Evolutionary conservation across 2,329 filamentous ascomycete species (phyloP).

Genomic region (Alternaria sp.): DNA sequence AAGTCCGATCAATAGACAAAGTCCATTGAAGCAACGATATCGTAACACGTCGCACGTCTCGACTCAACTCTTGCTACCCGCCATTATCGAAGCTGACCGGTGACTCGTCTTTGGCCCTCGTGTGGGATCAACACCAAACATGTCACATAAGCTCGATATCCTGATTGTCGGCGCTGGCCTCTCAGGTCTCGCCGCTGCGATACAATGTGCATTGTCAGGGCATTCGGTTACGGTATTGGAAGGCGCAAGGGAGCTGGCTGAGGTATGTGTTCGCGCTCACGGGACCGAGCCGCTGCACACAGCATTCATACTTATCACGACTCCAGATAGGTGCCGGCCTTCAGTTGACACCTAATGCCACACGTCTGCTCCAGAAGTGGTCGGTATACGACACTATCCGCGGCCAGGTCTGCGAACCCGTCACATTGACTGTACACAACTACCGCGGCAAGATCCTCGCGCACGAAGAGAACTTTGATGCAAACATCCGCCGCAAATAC

Average conservation of each 20-base stretch:
- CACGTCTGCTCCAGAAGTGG: constrained; percentile 62
- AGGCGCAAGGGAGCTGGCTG: constrained; percentile 52
- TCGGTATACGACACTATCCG: constrained; percentile 57
- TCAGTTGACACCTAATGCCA: constrained; percentile 52
- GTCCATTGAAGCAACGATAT: neutral
- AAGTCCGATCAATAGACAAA: neutral
- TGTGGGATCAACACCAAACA: neutral
- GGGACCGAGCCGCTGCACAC: neutral
- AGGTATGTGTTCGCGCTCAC: constrained; percentile 40
- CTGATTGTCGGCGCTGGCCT: constrained; percentile 53
- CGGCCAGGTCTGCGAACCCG: constrained; percentile 55
- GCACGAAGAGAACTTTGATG: constrained; percentile 61
- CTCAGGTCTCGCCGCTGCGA: constrained; percentile 55
- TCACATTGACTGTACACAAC: constrained; percentile 60
- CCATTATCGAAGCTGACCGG: neutral
- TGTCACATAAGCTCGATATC: constrained; percentile 28
- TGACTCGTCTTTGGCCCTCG: neutral
- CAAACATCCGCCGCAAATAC: constrained; percentile 64
- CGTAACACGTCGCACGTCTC: neutral
- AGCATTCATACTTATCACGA: constrained; percentile 2
- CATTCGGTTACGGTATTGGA: constrained; percentile 55
- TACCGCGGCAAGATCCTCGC: constrained; percentile 62
- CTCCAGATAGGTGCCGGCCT: constrained; percentile 47
- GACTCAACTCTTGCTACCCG: neutral
- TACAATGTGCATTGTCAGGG: constrained; percentile 53